Percentiles rank a stretch among this genome's conserved stretches.
Conservation (phyloP, 495 filamentous ascomycete species). For the Neurospora sp. region DNA sequence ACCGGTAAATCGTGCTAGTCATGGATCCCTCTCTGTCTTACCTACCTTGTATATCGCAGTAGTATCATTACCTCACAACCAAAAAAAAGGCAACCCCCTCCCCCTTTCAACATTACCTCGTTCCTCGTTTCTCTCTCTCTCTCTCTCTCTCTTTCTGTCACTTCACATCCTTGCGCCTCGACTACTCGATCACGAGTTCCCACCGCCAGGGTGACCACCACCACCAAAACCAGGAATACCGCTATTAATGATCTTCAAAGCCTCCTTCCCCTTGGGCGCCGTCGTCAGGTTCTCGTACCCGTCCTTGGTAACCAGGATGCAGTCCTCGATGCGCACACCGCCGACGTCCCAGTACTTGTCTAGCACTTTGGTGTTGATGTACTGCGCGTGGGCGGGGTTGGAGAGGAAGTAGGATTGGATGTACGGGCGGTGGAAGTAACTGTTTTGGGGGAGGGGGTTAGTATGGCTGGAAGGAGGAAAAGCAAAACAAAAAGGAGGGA, state of each 20-base stretch:
- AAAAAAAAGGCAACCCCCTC: no score
- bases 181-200: background rate
- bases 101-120: no score
- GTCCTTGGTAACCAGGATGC: slow-evolving; percentile 67
- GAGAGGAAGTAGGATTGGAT: slow-evolving; percentile 53
- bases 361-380: slow-evolving; percentile 64
- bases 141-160: no score
- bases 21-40: no score
- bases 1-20: no score
- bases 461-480: background rate
- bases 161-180: background rate
- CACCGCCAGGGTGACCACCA: background rate
- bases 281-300: slow-evolving; percentile 79
- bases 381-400: slow-evolving; percentile 49
- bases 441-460: slow-evolving; percentile 6
- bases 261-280: slow-evolving; percentile 64
- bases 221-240: background rate
- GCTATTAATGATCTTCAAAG: slow-evolving; percentile 25
- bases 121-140: no score
- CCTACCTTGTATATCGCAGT: background rate
- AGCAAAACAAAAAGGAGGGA: no score
- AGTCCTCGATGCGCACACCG: slow-evolving; percentile 88
- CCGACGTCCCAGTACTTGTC: slow-evolving; percentile 67
- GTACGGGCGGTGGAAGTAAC: slow-evolving; percentile 56
- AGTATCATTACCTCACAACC: background rate